These are phyloP conservation scores for peach (Prunus persica) DNA, from an alignment of 306 rosid genomes.

Conservation along the genomic window Prunus_persica_NCBIv2 NC_034013.1:15145001-15145500, in stretches of 20 bases:
- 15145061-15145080: background rate
- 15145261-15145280: background rate
- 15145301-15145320: background rate
- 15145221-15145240: background rate
- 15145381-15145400: background rate
- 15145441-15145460: background rate
- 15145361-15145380: background rate
- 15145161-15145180: constrained; percentile 27
- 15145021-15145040: background rate
- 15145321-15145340: background rate
- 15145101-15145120: constrained; percentile 92
- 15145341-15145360: background rate
- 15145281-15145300: background rate
- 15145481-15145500: background rate
- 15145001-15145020: background rate
- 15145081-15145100: constrained; percentile 80
- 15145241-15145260: background rate
- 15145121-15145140: constrained; percentile 91
- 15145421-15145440: background rate
- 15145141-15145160: constrained; percentile 88
- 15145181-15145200: background rate
- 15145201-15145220: background rate
- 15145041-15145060: background rate
- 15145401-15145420: background rate
- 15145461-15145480: background rate